Percentiles rank a stretch among this genome's conserved stretches.
Evolutionary conservation across 106 monocot genomes (phyloP).

Genomic region (Cymbidium sinense): DNA sequence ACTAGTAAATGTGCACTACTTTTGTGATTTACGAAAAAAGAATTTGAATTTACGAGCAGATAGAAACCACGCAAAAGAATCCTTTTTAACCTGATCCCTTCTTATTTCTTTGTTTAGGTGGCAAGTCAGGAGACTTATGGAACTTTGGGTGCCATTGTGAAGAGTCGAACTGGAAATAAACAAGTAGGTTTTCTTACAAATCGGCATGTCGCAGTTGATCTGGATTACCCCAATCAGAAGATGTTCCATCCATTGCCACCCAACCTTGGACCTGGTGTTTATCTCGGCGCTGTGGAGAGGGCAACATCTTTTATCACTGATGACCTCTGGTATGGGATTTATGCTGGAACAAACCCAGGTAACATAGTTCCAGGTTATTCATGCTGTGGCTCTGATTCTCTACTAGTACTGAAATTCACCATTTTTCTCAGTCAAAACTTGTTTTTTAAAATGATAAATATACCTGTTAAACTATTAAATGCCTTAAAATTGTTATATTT

Average conservation of each 20-base stretch:
- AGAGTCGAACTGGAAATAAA: constrained; percentile 73
- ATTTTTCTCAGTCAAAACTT: neutral
- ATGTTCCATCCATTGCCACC: constrained; percentile 99
- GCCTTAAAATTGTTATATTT: neutral
- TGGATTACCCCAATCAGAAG: constrained; percentile 96
- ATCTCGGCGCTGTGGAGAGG: constrained; percentile 95
- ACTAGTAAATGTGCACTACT: too few relatives aligned
- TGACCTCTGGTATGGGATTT: constrained; percentile 99
- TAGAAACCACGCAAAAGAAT: neutral
- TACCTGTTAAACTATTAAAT: neutral
- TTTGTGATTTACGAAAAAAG: too few relatives aligned
- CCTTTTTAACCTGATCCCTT: neutral
- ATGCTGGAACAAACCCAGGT: constrained; percentile 98
- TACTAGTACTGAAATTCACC: neutral
- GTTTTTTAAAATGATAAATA: constrained; percentile 4
- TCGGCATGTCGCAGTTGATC: constrained; percentile 91
- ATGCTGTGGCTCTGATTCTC: neutral
- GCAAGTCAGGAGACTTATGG: constrained; percentile 95
- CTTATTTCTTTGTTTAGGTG: constrained; percentile 35
- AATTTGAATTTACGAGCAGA: neutral
- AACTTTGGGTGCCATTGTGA: constrained; percentile 93
- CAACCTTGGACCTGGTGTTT: constrained; percentile 95
- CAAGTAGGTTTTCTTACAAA: constrained; percentile 98
- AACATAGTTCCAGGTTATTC: constrained; percentile 16
- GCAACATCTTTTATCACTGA: constrained; percentile 94